phyloP scores from a whole-genome alignment of 2,329 filamentous ascomycete species.

The Colletotrichum tamarilloi region DNA sequence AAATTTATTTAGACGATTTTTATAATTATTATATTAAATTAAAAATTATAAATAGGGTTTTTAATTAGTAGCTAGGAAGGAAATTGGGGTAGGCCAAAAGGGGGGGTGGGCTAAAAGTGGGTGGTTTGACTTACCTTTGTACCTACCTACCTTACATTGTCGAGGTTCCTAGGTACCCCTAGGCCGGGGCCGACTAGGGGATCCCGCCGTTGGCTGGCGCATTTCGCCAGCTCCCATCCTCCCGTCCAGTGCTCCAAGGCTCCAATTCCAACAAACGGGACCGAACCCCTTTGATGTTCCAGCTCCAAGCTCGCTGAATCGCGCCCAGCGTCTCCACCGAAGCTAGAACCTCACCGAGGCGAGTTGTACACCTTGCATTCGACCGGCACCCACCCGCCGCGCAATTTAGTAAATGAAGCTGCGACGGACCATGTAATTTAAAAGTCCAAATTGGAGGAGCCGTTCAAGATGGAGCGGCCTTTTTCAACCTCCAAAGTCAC shows the following conservation, averaged over 20 bases:
- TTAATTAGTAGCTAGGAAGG: no score
- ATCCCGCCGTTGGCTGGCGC: conserved; percentile 4
- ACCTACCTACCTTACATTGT: no score
- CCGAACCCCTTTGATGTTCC: not conserved
- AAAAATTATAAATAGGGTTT: no score
- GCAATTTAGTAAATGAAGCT: conserved; percentile 1
- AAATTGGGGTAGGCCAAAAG: no score
- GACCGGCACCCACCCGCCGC: not conserved
- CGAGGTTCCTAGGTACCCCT: not conserved
- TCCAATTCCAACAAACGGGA: not conserved
- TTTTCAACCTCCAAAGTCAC: conserved; percentile 82
- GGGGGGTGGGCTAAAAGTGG: no score
- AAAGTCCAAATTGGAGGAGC: conserved; percentile 32
- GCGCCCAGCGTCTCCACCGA: conserved; percentile 16
- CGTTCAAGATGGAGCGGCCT: conserved; percentile 71
- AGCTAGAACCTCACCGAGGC: conserved; percentile 16
- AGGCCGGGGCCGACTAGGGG: not conserved
- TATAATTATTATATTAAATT: no score
- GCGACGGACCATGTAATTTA: conserved; percentile 25
- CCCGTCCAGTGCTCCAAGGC: no score
- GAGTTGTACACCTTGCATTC: not conserved
- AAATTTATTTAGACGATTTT: no score
- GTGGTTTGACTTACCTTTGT: no score
- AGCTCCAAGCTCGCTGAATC: not conserved
- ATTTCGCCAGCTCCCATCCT: not conserved